Evolutionary conservation across 345 rosid species (phyloP).

Genomic region (Corchorus capsularis): DNA sequence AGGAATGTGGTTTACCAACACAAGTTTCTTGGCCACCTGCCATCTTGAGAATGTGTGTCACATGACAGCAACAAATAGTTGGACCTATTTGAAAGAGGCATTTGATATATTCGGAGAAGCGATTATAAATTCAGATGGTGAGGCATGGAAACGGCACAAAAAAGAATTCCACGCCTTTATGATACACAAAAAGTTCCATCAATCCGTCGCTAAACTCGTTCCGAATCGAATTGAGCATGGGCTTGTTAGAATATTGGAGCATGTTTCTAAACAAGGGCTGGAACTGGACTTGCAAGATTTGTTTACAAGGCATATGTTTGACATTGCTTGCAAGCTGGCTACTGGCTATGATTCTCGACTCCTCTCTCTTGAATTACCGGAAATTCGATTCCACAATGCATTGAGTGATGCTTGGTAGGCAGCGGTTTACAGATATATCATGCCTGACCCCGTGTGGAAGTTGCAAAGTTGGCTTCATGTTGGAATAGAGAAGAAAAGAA

Average conservation of each 20-base stretch:
- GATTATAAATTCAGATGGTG: constrained; percentile 13
- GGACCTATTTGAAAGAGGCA: background rate
- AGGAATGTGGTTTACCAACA: background rate
- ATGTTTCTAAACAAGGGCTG: background rate
- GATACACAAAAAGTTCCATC: constrained; percentile 13
- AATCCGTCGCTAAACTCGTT: background rate
- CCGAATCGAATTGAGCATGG: background rate
- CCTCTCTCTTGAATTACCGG: background rate
- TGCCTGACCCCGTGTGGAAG: constrained; percentile 22
- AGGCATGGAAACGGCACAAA: constrained; percentile 23
- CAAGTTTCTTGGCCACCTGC: background rate
- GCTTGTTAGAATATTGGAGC: constrained; percentile 17
- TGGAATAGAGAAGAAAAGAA: constrained; percentile 23
- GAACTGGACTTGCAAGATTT: constrained; percentile 27
- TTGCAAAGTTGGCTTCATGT: constrained; percentile 15
- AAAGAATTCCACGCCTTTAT: background rate
- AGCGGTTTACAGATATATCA: background rate
- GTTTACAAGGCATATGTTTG: background rate
- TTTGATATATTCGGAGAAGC: constrained; percentile 27
- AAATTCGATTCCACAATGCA: constrained; percentile 1
- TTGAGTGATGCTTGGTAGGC: constrained; percentile 12
- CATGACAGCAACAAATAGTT: background rate
- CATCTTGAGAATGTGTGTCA: constrained; percentile 1
- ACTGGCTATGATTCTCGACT: constrained; percentile 9
- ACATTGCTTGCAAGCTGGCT: background rate